Conservation (phyloP, 2,329 filamentous ascomycete genomes). For the Phoma sp. region DNA sequence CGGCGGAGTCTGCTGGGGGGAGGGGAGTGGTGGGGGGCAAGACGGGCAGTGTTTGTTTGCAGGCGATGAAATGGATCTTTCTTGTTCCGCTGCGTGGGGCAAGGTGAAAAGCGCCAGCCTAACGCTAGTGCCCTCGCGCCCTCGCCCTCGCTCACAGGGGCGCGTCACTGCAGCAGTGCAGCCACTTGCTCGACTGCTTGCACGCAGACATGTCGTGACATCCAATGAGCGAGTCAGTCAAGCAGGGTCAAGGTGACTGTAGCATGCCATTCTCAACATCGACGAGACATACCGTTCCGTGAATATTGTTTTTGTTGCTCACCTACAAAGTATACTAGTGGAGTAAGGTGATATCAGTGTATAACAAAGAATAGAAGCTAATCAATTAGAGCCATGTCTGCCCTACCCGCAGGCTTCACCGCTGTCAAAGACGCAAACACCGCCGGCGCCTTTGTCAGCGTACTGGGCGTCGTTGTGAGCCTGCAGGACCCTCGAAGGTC, state of each 20-base stretch:
- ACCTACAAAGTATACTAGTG: no score
- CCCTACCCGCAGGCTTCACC: constrained; percentile 49
- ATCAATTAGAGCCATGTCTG: neutral
- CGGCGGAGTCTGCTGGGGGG: constrained; percentile 19
- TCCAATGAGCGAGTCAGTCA: no score
- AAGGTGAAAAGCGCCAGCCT: constrained; percentile 37
- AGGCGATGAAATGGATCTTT: constrained; percentile 36
- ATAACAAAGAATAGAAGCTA: no score
- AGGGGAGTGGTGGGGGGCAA: constrained; percentile 19
- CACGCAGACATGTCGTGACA: no score
- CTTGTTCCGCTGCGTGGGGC: constrained; percentile 35
- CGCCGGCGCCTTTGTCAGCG: constrained; percentile 52
- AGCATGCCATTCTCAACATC: no score
- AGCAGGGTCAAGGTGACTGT: no score
- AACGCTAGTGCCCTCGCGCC: constrained; percentile 20
- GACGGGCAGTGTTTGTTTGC: constrained; percentile 39
- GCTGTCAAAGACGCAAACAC: constrained; percentile 51
- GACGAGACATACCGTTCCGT: no score
- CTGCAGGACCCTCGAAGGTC: constrained; percentile 60
- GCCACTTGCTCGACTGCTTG: no score
- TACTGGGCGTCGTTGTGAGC: constrained; percentile 77
- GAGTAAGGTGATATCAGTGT: no score
- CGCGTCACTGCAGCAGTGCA: no score
- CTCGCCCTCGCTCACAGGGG: no score
- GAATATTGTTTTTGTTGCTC: no score